Evolutionary conservation across 495 filamentous ascomycete species (phyloP).

Genomic region (Annulohypoxylon moriforme): DNA sequence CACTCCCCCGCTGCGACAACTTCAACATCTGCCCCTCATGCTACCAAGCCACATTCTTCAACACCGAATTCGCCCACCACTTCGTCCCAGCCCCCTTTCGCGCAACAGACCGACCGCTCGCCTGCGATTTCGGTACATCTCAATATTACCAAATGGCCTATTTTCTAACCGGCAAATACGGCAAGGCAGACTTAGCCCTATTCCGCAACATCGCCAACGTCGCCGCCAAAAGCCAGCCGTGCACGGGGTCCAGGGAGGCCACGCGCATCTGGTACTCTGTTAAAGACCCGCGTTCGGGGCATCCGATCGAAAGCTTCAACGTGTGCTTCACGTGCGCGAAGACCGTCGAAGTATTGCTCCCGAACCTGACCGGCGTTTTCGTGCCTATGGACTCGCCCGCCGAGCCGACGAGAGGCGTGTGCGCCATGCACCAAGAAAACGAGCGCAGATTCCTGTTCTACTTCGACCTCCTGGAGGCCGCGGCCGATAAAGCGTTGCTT

Average conservation of each 20-base stretch:
- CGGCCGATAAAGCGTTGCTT: conserved; percentile 51
- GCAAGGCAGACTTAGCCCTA: conserved; percentile 52
- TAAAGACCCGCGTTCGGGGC: conserved; percentile 41
- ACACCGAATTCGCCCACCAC: conserved; percentile 52
- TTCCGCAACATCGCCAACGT: conserved; percentile 54
- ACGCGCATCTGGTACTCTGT: conserved; percentile 59
- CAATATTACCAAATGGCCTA: conserved; percentile 61
- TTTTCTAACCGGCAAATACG: conserved; percentile 55
- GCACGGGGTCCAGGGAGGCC: conserved; percentile 46
- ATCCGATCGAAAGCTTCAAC: conserved; percentile 52
- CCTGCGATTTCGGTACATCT: conserved; percentile 59
- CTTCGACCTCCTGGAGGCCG: conserved; percentile 56
- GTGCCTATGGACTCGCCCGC: conserved; percentile 50
- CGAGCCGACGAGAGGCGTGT: conserved; percentile 51
- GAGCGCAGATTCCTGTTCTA: conserved; percentile 54
- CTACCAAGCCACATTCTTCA: conserved; percentile 52
- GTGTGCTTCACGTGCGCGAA: conserved; percentile 57
- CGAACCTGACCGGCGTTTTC: conserved; percentile 56
- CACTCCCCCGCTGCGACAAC: conserved; percentile 55
- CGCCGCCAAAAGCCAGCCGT: conserved; percentile 49
- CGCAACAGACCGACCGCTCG: conserved; percentile 49
- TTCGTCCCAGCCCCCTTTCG: conserved; percentile 54
- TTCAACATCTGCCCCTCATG: conserved; percentile 61
- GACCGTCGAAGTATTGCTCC: conserved; percentile 55
- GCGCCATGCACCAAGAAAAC: conserved; percentile 55